Evolutionary conservation across 768 basidiomycete genomes (phyloP).

Genomic region (Punctularia strigosozonata): DNA sequence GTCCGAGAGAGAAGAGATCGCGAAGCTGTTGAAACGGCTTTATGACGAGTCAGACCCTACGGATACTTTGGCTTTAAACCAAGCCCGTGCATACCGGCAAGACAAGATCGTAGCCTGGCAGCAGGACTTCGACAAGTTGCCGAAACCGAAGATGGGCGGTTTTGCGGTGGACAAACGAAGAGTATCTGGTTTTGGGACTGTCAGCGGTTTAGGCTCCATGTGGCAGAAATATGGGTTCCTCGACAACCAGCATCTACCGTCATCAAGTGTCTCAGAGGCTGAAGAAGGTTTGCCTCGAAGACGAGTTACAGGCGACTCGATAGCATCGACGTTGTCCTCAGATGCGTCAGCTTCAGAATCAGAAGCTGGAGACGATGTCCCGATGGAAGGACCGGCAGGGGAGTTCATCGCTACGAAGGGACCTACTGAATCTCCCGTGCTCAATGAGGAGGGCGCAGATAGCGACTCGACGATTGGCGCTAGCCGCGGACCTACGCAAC

Average conservation of each 20-base stretch:
- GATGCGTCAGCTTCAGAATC: slow-evolving; percentile 62
- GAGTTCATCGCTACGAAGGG: slow-evolving; percentile 9
- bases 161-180: slow-evolving; percentile 38
- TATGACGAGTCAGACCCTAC: slow-evolving; percentile 73
- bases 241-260: slow-evolving; percentile 43
- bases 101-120: slow-evolving; percentile 97
- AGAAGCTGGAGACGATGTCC: slow-evolving; percentile 27
- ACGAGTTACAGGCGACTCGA: slow-evolving; percentile 40
- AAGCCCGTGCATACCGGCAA: slow-evolving; percentile 77
- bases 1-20: slow-evolving; percentile 62
- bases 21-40: slow-evolving; percentile 59
- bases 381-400: slow-evolving; percentile 12
- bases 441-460: slow-evolving; percentile 36
- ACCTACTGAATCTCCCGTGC: slow-evolving; percentile 4
- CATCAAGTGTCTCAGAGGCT: slow-evolving; percentile 61
- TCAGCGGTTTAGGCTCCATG: slow-evolving; percentile 61
- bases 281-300: slow-evolving; percentile 47
- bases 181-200: slow-evolving; percentile 54
- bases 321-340: slow-evolving; percentile 44
- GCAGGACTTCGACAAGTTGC: slow-evolving; percentile 78
- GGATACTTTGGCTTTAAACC: slow-evolving; percentile 82
- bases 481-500: too few relatives aligned
- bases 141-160: slow-evolving; percentile 51
- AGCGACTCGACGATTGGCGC: slow-evolving; percentile 83
- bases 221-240: slow-evolving; percentile 51